These are phyloP conservation scores for Melanogaster broomeanus DNA, from an alignment of 768 basidiomycete species.

Conservation along the genomic window DNA sequence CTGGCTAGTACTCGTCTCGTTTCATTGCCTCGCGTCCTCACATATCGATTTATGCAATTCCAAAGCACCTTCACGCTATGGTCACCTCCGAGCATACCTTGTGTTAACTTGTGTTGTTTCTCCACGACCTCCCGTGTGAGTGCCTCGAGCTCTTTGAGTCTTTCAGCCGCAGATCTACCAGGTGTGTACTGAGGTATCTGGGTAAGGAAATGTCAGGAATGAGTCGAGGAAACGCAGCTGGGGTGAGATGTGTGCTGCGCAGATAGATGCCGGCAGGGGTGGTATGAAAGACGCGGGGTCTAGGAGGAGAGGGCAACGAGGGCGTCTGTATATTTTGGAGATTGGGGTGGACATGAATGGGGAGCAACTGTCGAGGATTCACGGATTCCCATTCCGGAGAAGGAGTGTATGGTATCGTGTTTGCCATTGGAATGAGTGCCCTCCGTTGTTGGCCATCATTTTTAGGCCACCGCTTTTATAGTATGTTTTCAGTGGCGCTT, in stretches of 20 bases:
- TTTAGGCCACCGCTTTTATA: no score
- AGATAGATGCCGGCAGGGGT: slow-evolving; percentile 15
- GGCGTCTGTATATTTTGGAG: slow-evolving; percentile 10
- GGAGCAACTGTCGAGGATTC: slow-evolving; percentile 22
- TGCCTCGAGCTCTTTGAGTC: slow-evolving; percentile 7
- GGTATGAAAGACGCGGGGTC: slow-evolving; percentile 20
- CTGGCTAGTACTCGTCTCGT: neutral
- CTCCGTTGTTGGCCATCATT: no score
- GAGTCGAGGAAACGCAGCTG: slow-evolving; percentile 28
- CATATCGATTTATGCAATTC: slow-evolving; percentile 75
- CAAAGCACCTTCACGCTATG: slow-evolving; percentile 48
- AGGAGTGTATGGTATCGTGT: slow-evolving; percentile 20
- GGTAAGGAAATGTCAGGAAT: slow-evolving; percentile 24
- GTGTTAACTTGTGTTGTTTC: slow-evolving; percentile 10
- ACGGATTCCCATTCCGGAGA: slow-evolving; percentile 17
- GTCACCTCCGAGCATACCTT: slow-evolving; percentile 15
- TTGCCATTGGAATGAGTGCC: slow-evolving; percentile 6
- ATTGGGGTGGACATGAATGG: slow-evolving; percentile 14
- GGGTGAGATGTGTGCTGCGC: slow-evolving; percentile 32
- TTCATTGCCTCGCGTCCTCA: slow-evolving; percentile 29
- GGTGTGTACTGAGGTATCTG: slow-evolving; percentile 14
- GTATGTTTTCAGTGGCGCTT: no score
- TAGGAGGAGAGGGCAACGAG: slow-evolving; percentile 20
- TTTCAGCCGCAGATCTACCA: neutral
- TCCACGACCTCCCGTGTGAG: slow-evolving; percentile 21